Evolutionary conservation across 495 filamentous ascomycete species (phyloP), one percentile per base, ranked within the genome.

Genomic region (Aspergillus incahuasiensis): DNA sequence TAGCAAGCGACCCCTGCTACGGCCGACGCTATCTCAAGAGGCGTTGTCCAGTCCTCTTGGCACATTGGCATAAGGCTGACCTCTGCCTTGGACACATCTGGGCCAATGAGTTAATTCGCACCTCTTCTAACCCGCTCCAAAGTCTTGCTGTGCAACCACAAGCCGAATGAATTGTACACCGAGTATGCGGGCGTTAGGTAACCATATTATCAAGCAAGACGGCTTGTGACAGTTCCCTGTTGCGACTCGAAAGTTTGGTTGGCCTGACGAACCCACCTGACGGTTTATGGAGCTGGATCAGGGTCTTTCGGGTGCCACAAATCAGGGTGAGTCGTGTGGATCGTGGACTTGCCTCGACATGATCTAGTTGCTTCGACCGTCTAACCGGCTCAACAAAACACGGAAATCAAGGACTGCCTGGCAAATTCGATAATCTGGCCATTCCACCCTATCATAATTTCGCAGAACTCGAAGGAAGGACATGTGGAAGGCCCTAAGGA

Each of bases 31-130:
- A 48, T 50, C 28, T 32, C 16, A 50, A 40, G 48, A 50, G 52
- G 32, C 43, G 44, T 20, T 38, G 52, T 41, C 34, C 16, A 47
- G 21, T 55, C 12, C 35, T 35, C 44, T 48, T 55, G 48, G 48
- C 48, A 50, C n/a, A 20, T 38, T 48, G 53, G 53, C 53, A 41
- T 55, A 55, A 55, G 44, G 53, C 53, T 55, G 53, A 48, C 32
- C 22, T 25, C 21, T 50, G 48, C 34, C 38, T 48, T 48, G 30
- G 46, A 21, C 30, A 20, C 16, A 35, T 21, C 19, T 50, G 5
- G 24, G 21, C 48, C 48, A 50, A 50, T 50, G 32, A 40, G 34
- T 19, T 13, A 16, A 39, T 50, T 6, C n/a, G 18, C 32, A n/a
- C 32, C 15, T 39, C 25, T 3, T 12, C 35, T 3, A 38, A 13